Base-by-base conservation (phyloP, 441 rosid species). In the Populus trichocarpa region DNA sequence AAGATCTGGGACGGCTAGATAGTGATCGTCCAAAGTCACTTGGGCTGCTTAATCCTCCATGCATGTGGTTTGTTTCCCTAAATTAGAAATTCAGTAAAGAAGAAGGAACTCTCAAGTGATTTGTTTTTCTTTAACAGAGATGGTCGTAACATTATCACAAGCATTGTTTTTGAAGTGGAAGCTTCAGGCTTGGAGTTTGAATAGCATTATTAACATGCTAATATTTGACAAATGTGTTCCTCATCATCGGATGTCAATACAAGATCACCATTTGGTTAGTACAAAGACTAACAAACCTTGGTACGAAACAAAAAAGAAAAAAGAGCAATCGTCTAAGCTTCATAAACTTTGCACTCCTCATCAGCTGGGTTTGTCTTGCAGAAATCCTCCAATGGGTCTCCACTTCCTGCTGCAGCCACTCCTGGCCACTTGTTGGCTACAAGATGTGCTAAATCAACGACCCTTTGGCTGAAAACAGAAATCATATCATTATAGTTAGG, bases 361-460 rank as follows among this genome's bases (percentile, higher is more conserved):
- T 85, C 96, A 2, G 96, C 92, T 8, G 99, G 99, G 81, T 88
- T 96, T 70, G 91, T 88, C 93, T 94, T 0, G 86, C 99, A 96
- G 93, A 82, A 94, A 69, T 96, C 99, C 76, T 94, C 99, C 93
- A 94, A 82, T 5, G 99, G 94, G 80, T 91, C 99, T 76, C 93
- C 96, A 32, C 96, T 94, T 75, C 96, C 98, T 6, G 74, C 79
- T 10, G 83, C 82, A 35, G 80, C 57, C 38, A 26, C 80, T 13
- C 96, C 97, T 9, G 97, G 97, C 99, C 98, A 96, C 82, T 94
- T 87, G 79, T 23, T 61, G 16, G 98, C 97, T 23, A 94, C 99
- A 42, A 96, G 81, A 72, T 94, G 97, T 16, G 99, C 97, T 93
- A 96, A 91, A 84, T 96, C 98, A n/a, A 96, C 98, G 0, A 96